Evolutionary conservation across 2,329 filamentous ascomycete genomes (phyloP).

Genomic region (Leptographium galeiforme): DNA sequence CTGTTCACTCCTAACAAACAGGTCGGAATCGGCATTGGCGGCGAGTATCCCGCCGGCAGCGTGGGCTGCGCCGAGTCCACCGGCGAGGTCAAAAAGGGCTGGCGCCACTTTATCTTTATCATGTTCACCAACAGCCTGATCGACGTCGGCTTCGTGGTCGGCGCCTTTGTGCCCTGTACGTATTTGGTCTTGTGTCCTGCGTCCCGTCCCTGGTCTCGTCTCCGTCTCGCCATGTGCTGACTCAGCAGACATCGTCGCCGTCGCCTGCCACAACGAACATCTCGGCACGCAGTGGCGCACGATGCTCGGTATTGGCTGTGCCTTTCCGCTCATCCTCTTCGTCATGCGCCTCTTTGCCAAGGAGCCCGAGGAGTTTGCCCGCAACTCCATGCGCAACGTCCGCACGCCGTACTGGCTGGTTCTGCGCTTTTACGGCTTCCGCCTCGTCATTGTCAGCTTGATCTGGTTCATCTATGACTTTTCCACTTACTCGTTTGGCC

Average conservation of each 20-base stretch:
- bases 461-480: slow-evolving; percentile 89
- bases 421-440: slow-evolving; percentile 57
- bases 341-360: slow-evolving; percentile 58
- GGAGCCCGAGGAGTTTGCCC: slow-evolving; percentile 66
- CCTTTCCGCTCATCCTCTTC: slow-evolving; percentile 63
- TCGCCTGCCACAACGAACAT: slow-evolving; percentile 45
- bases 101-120: slow-evolving; percentile 83
- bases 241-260: slow-evolving; percentile 32
- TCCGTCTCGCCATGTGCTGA: not conserved
- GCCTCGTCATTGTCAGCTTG: slow-evolving; percentile 53
- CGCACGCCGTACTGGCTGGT: slow-evolving; percentile 43
- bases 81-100: slow-evolving; percentile 66
- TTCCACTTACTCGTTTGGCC: slow-evolving; percentile 69
- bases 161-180: slow-evolving; percentile 55
- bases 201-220: slow-evolving; percentile 8
- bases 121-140: slow-evolving; percentile 27
- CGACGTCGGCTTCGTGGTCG: slow-evolving; percentile 61
- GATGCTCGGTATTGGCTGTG: slow-evolving; percentile 61
- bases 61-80: slow-evolving; percentile 77
- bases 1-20: slow-evolving; percentile 1
- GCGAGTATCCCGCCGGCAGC: slow-evolving; percentile 69
- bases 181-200: not conserved
- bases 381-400: slow-evolving; percentile 52
- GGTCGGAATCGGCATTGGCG: slow-evolving; percentile 64
- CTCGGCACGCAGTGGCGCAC: slow-evolving; percentile 70